Base-by-base conservation (phyloP, 2,329 filamentous ascomycete species). In the Verticillium albo-atrum region DNA sequence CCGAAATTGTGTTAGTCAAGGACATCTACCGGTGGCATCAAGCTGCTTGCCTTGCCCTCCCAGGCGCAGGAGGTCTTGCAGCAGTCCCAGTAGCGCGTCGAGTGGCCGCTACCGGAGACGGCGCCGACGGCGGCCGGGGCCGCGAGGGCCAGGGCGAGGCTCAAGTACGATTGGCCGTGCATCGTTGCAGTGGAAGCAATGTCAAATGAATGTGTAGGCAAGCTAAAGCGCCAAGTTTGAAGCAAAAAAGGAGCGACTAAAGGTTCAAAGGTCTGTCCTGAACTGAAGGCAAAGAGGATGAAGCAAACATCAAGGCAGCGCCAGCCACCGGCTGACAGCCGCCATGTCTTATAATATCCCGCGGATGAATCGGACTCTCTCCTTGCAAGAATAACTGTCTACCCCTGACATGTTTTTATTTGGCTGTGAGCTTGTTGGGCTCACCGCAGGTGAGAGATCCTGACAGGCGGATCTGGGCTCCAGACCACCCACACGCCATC, bases 21-120 rank as follows among this genome's bases (percentile, higher is more conserved):
- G 15, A 20, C 5, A 47, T 47, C 20, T 47, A n/a, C 4, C 6
- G 42, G 20, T 3, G 17, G 4, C 6, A n/a, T 9, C 7, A 10
- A 12, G n/a, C 20, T 15, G 23, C 54, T 23, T 14, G 32, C 55
- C 71, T 89, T 89, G 58, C 73, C 78, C 9, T 77, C 69, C 86
- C 86, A 85, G 4, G 79, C 78, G 70, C 87, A 89, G 23, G 84
- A 87, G 28, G 86, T 82, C 77, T 91, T 90, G 76, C 87, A 90
- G 76, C 88, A 90, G 70, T 90, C 87, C 82, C 83, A 83, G 70
- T 82, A 83, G 59, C 80, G 68, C 32, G 66, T 68, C 27, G 70
- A 72, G 32, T 55, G 54, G 30, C 54, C 54, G 6, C 34, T 55
- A 34, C 54, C 54, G 15, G 54, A 55, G 25, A 26, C 20, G 23